These are phyloP conservation scores for Blastocystis hominis DNA, from an alignment of 352 stramenopile species.

Conservation along the genomic window DNA sequence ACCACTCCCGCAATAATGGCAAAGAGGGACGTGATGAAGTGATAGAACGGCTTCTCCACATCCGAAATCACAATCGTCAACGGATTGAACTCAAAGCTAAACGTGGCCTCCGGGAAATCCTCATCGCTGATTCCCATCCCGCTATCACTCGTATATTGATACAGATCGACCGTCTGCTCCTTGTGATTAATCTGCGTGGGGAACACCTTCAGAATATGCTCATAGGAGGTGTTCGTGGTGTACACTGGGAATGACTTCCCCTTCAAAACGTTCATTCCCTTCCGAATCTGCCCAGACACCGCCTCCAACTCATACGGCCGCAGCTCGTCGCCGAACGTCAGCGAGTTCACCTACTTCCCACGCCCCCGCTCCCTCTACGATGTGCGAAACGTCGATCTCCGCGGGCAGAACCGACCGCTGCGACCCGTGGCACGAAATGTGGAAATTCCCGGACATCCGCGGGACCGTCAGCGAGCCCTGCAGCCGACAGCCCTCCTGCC, in stretches of 20 bases:
- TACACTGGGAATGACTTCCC: background rate
- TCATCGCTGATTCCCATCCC: conserved; percentile 21
- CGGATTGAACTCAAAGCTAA: conserved; percentile 48
- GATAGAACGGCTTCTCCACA: conserved; percentile 41
- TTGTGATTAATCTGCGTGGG: background rate
- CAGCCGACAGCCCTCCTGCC: conserved; percentile 21
- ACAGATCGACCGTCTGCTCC: background rate
- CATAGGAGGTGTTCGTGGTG: conserved; percentile 27
- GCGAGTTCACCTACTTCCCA: background rate
- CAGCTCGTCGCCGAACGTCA: background rate
- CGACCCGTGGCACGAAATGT: conserved; percentile 46
- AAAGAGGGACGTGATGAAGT: conserved; percentile 54
- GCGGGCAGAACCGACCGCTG: background rate
- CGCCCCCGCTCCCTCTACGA: background rate
- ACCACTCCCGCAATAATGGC: conserved; percentile 41
- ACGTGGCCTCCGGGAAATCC: conserved; percentile 18
- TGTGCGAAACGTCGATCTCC: conserved; percentile 30
- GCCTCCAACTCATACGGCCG: background rate
- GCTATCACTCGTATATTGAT: conserved; percentile 34
- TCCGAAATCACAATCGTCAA: conserved; percentile 21
- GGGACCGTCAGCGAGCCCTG: conserved; percentile 7
- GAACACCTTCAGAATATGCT: conserved; percentile 33
- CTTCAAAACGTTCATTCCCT: conserved; percentile 22
- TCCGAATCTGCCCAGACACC: background rate
- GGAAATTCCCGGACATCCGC: conserved; percentile 50